phyloP scores from a whole-genome alignment of 2,329 filamentous ascomycete genomes.

The Pleurostoma richardsiae region DNA sequence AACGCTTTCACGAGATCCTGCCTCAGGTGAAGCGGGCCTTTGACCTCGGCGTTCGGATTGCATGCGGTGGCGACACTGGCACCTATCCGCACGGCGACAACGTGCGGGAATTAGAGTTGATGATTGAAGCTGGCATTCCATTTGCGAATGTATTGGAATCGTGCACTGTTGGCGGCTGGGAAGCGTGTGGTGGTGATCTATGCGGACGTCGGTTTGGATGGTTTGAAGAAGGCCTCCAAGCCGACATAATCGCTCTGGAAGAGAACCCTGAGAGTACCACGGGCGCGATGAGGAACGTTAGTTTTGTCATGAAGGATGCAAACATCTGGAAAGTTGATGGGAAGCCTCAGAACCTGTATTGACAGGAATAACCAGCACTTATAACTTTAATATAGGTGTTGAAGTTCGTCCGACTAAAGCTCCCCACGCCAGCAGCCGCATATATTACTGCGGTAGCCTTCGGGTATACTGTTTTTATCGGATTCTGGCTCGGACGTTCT shows the following conservation, averaged over 20 bases:
- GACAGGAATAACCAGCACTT: too few relatives aligned
- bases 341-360: not conserved
- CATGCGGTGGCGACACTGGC: conserved; percentile 43
- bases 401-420: too few relatives aligned
- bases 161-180: conserved; percentile 42
- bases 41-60: conserved; percentile 38
- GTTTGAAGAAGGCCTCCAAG: conserved; percentile 35
- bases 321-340: conserved; percentile 33
- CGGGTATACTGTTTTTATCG: too few relatives aligned
- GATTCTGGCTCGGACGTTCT: too few relatives aligned
- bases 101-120: conserved; percentile 41
- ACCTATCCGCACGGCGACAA: conserved; percentile 44
- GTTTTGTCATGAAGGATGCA: conserved; percentile 48
- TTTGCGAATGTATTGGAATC: conserved; percentile 38
- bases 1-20: conserved; percentile 19
- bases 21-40: conserved; percentile 33
- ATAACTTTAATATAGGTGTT: too few relatives aligned
- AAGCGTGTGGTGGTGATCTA: conserved; percentile 41
- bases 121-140: conserved; percentile 39
- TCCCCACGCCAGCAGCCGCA: too few relatives aligned
- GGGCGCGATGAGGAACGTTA: conserved; percentile 32
- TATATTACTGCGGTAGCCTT: too few relatives aligned
- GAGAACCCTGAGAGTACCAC: conserved; percentile 31
- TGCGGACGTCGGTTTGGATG: conserved; percentile 42
- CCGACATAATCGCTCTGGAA: conserved; percentile 40